Percentiles rank a stretch among this genome's conserved stretches.
These are phyloP conservation scores for Cyclocybe aegerita DNA, from an alignment of 768 basidiomycete genomes.

Conservation along the genomic window DNA sequence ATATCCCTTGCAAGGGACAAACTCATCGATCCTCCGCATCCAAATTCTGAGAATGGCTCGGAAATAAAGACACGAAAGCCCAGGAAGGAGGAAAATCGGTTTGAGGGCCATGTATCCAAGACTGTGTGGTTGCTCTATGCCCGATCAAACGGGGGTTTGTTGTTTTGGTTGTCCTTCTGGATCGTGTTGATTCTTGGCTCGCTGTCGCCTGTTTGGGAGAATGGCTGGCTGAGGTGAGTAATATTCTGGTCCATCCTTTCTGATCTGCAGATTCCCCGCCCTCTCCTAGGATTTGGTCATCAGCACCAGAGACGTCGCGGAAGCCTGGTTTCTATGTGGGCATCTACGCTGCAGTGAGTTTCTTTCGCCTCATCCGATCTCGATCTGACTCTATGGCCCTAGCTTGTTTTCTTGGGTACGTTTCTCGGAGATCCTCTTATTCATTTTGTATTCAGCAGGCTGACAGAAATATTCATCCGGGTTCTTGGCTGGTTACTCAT, in stretches of 20 bases:
- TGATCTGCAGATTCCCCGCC: conserved; percentile 1
- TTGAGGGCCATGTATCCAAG: conserved; percentile 64
- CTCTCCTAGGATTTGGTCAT: conserved; percentile 3
- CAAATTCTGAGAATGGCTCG: no score
- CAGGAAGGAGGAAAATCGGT: conserved; percentile 82
- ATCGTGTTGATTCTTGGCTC: conserved; percentile 55
- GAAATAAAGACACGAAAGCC: conserved; percentile 66
- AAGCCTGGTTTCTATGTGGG: conserved; percentile 48
- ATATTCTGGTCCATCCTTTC: not conserved
- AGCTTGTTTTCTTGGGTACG: conserved; percentile 33
- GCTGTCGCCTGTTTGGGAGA: conserved; percentile 66
- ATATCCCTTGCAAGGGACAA: no score
- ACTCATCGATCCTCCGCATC: no score
- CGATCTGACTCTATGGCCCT: conserved; percentile 45
- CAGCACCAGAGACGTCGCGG: conserved; percentile 22
- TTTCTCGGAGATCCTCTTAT: conserved; percentile 44
- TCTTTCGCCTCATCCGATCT: not conserved
- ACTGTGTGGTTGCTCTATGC: conserved; percentile 58
- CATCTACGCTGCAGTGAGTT: conserved; percentile 55
- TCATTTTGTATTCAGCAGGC: conserved; percentile 51
- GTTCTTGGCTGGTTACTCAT: conserved; percentile 70
- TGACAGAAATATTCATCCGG: conserved; percentile 42
- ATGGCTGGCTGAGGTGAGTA: conserved; percentile 62
- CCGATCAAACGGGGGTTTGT: conserved; percentile 40
- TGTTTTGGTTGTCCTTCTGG: conserved; percentile 61